These are phyloP conservation scores for Flaveria robusta DNA, from an alignment of 129 eudicot genomes.

Conservation along the genomic window DNA sequence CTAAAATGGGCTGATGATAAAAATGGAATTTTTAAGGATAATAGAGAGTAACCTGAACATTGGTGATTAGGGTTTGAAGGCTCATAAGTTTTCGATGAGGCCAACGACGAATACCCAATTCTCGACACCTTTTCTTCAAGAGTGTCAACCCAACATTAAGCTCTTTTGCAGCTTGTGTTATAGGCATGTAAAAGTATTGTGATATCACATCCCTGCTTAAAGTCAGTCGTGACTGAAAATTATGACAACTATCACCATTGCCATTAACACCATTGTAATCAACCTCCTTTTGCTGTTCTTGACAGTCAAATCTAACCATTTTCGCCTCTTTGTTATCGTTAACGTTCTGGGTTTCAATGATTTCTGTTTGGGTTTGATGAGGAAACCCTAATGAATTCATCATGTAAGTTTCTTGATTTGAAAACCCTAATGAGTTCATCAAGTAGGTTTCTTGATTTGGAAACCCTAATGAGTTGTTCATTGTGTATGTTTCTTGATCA, in stretches of 20 bases:
- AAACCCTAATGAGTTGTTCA: constrained; percentile 17
- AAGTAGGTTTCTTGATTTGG: constrained; percentile 11
- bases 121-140: constrained; percentile 82
- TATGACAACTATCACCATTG: neutral
- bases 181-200: constrained; percentile 82
- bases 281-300: constrained; percentile 15
- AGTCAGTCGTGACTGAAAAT: constrained; percentile 16
- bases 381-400: constrained; percentile 23
- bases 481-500: constrained; percentile 7
- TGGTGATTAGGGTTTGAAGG: constrained; percentile 76
- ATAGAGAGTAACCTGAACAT: constrained; percentile 58
- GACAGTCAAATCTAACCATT: too few species aligned
- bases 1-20: neutral
- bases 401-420: constrained; percentile 25
- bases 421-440: constrained; percentile 20
- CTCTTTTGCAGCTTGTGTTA: constrained; percentile 78
- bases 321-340: neutral
- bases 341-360: neutral
- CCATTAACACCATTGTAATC: neutral
- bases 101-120: constrained; percentile 84
- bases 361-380: constrained; percentile 19
- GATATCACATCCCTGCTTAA: constrained; percentile 57
- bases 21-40: neutral
- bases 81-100: constrained; percentile 90
- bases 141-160: constrained; percentile 81